Evolutionary conservation across 768 basidiomycete species (phyloP).

Genomic region (Auriscalpium microsporum): DNA sequence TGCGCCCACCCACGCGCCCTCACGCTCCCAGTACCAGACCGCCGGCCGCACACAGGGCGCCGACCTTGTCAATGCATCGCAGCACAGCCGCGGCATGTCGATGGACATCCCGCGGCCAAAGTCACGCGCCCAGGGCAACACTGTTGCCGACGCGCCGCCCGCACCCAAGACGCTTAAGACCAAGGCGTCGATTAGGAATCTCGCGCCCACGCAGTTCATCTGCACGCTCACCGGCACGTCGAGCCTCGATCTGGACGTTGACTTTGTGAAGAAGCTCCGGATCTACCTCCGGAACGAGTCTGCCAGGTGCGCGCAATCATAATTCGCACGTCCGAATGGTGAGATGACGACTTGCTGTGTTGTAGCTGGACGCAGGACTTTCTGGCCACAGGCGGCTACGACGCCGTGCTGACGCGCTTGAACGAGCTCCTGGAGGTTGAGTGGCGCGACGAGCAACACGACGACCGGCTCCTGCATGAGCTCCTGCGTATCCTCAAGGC

Average conservation of each 20-base stretch:
- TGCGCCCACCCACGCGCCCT: neutral
- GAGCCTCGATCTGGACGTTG: slow-evolving; percentile 74
- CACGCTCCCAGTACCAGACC: neutral
- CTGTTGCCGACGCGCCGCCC: slow-evolving; percentile 29
- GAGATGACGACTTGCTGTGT: slow-evolving; percentile 1
- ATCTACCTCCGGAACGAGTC: slow-evolving; percentile 84
- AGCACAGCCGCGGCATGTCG: slow-evolving; percentile 53
- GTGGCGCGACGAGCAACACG: slow-evolving; percentile 99
- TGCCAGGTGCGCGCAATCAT: slow-evolving; percentile 48
- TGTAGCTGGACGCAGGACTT: slow-evolving; percentile 87
- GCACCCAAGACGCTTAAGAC: slow-evolving; percentile 38
- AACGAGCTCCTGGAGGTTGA: slow-evolving; percentile 92
- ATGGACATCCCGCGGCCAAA: slow-evolving; percentile 45
- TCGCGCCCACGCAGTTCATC: slow-evolving; percentile 59
- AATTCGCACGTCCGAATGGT: neutral
- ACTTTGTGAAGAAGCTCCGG: slow-evolving; percentile 78
- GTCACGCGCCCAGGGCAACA: slow-evolving; percentile 45
- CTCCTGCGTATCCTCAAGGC: slow-evolving; percentile 91
- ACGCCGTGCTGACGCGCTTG: slow-evolving; percentile 69
- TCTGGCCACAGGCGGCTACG: slow-evolving; percentile 76
- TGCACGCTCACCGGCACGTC: slow-evolving; percentile 59
- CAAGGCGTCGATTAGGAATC: slow-evolving; percentile 42
- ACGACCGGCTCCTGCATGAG: slow-evolving; percentile 90
- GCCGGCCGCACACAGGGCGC: neutral
- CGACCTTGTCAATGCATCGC: neutral